A percentile compares a stretch with the other conserved stretches of the same genome.
These are phyloP conservation scores for Russula griseocarnosa DNA, from an alignment of 768 basidiomycete species.

Conservation along the genomic window DNA sequence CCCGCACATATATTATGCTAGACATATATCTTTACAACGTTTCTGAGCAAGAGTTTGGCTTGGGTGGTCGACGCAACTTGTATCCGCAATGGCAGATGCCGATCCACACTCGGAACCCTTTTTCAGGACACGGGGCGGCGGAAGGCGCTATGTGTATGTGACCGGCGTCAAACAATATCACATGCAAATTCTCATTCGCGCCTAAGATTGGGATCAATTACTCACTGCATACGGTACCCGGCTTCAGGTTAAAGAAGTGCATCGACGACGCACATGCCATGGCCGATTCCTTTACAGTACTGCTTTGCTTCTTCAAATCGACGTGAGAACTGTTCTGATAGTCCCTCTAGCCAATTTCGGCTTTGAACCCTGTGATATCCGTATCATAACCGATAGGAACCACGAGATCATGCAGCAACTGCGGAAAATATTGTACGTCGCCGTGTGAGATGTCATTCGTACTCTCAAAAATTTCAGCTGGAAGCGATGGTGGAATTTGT, in stretches of 20 bases:
- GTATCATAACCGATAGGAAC: background rate
- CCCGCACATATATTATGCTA: no score
- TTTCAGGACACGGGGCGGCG: background rate
- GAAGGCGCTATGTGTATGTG: constrained; percentile 3
- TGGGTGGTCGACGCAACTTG: background rate
- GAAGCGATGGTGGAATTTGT: background rate
- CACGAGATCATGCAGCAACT: background rate
- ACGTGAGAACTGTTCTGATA: background rate
- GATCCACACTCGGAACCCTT: background rate
- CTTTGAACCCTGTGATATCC: background rate
- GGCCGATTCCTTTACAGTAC: constrained; percentile 9
- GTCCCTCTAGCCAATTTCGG: background rate
- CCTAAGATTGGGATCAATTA: constrained; percentile 14
- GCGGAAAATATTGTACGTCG: constrained; percentile 7
- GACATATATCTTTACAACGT: no score
- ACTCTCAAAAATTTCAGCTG: background rate
- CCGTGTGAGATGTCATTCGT: background rate
- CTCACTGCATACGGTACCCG: background rate
- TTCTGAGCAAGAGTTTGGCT: background rate
- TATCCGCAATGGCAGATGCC: background rate
- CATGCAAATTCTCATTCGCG: background rate
- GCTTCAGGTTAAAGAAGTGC: background rate
- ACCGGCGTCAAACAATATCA: background rate
- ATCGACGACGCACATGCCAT: background rate
- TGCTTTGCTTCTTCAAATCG: background rate